Percentiles rank a stretch among this genome's conserved stretches.
Evolutionary conservation across 177 flowering plant genomes (phyloP).

Genomic region (Vitis hybrid): DNA sequence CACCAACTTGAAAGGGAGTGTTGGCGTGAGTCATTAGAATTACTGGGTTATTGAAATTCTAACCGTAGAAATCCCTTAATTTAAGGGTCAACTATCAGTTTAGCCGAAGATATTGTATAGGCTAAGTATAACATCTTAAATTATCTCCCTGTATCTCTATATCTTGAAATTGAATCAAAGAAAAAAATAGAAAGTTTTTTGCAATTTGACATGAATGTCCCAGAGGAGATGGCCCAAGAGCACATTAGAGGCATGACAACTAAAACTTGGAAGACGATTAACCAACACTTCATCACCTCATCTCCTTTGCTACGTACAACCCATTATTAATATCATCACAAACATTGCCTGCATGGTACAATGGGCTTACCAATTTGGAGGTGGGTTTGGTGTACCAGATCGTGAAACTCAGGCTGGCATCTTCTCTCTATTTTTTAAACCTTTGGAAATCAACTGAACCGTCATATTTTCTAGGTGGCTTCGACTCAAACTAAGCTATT

Average conservation of each 20-base stretch:
- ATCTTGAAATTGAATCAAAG: too few species aligned
- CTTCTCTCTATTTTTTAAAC: conserved; percentile 30
- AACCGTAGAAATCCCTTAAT: too few species aligned
- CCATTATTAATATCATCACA: conserved; percentile 15
- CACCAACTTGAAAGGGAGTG: too few species aligned
- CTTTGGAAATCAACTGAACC: conserved; percentile 4
- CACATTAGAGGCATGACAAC: conserved; percentile 25
- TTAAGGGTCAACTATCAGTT: too few species aligned
- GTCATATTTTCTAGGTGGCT: too few species aligned
- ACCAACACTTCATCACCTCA: conserved; percentile 12
- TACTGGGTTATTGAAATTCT: too few species aligned
- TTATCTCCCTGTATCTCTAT: too few species aligned
- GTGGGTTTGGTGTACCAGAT: conserved; percentile 38
- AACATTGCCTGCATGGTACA: conserved; percentile 37
- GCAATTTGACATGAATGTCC: background rate
- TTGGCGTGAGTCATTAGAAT: too few species aligned
- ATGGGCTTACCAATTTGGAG: conserved; percentile 38
- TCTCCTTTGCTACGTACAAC: conserved; percentile 9
- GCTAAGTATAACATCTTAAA: too few species aligned
- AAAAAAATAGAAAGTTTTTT: too few species aligned
- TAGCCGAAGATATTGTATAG: too few species aligned
- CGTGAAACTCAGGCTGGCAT: conserved; percentile 18
- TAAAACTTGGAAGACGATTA: conserved; percentile 43
- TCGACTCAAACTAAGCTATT: too few species aligned
- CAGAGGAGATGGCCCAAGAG: conserved; percentile 33